These are phyloP conservation scores for Sicyos edulis DNA, from an alignment of 306 rosid species.

Conservation along the genomic window DNA sequence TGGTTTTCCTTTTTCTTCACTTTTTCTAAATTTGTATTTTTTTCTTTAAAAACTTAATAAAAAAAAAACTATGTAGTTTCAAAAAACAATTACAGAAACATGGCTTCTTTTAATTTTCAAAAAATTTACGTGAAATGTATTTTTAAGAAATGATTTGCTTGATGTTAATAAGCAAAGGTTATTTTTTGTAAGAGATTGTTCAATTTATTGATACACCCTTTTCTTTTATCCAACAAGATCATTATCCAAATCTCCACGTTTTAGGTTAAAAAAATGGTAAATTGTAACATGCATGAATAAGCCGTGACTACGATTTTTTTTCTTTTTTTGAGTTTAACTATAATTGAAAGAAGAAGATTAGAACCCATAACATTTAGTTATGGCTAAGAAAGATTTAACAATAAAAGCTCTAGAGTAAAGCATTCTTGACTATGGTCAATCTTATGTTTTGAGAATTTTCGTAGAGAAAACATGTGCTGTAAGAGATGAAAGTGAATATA, in stretches of 20 bases:
- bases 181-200: background rate
- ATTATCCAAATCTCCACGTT: background rate
- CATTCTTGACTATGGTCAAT: too few species aligned
- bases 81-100: background rate
- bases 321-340: too few species aligned
- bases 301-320: too few species aligned
- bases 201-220: background rate
- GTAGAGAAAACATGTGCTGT: background rate
- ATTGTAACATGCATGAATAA: too few species aligned
- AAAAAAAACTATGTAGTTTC: background rate
- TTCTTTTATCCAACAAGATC: background rate
- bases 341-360: too few species aligned
- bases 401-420: too few species aligned
- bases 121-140: background rate
- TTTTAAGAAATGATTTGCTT: background rate
- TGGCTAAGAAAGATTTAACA: too few species aligned
- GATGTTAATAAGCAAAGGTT: background rate
- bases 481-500: too few species aligned
- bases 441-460: too few species aligned
- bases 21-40: background rate
- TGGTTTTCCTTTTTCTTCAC: background rate
- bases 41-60: background rate
- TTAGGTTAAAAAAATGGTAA: too few species aligned
- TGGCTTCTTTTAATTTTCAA: background rate
- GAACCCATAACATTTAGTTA: too few species aligned